Base-by-base conservation (phyloP, 2,329 filamentous ascomycete species). In the Phialemonium atrogriseum region DNA sequence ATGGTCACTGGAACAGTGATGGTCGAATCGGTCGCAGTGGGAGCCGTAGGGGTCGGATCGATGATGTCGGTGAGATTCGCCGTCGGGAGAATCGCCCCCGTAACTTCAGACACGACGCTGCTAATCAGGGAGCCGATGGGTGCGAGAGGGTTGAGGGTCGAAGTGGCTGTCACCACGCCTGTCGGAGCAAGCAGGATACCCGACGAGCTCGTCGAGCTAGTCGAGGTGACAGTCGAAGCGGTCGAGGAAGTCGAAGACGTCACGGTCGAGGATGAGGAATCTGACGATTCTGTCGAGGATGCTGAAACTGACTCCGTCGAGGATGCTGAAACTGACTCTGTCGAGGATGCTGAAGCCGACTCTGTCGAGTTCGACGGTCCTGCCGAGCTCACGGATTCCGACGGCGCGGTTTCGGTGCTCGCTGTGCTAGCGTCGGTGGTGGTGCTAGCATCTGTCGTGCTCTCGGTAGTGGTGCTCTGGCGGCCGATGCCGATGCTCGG, bases 111-210 rank as follows among this genome's bases (percentile, higher is more conserved):
- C 19, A 27, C 16, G 17, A 45, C 25, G 18, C 38, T 42, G 38
- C 43, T 44, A 11, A 48, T 8, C 2, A 45, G 7, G 10, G 46
- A 43, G 17, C 18, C 34, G 19, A 44, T 27, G 11, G 31, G 17
- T 7, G 16, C 32, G 10, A 30, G 18, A 5, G 26, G 30, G 16
- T 30, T 24, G 11, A n/a, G 19, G 13, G 23, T 23, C 7, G n/a
- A 25, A 13, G 32, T 38, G 11, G 43, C 39, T 5, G 49, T 51
- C 13, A 55, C 51, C 15, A 52, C 44, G 16, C 53, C 54, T 7
- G 49, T 56, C 13, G 52, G 51, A 9, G 47, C 53, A 10, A 55
- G 32, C 5, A 55, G 38, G 32, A 56, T 51, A 12, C 38, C 38
- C 3, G 49, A 42, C 18, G 45, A 35, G 29, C 39, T 43, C 16